A percentile compares a stretch with the other conserved stretches of the same genome.
Evolutionary conservation across 1,139 yeast genomes (phyloP).

Genomic region (Saccharomyces uvarum): DNA sequence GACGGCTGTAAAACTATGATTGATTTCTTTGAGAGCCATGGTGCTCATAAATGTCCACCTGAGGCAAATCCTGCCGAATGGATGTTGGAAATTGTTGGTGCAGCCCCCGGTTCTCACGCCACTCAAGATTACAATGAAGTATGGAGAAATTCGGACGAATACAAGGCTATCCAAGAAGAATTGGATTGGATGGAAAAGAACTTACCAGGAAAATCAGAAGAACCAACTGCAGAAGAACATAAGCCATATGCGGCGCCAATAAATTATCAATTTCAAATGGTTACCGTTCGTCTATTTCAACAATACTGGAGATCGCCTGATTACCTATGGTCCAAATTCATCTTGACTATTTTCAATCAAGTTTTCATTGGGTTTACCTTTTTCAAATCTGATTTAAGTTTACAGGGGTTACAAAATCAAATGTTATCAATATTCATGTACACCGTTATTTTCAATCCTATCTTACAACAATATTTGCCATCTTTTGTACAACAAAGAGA

Average conservation of each 20-base stretch:
- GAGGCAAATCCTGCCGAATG: constrained; percentile 77
- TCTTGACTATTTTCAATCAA: constrained; percentile 42
- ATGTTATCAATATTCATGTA: constrained; percentile 67
- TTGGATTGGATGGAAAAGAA: constrained; percentile 42
- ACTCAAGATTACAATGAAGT: constrained; percentile 57
- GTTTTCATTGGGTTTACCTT: constrained; percentile 71
- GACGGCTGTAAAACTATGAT: constrained; percentile 52
- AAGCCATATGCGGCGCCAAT: constrained; percentile 35
- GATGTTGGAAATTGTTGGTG: constrained; percentile 76
- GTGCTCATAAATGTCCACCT: constrained; percentile 57
- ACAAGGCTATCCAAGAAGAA: constrained; percentile 38
- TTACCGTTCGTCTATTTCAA: constrained; percentile 45
- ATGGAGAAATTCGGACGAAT: constrained; percentile 57
- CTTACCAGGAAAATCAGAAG: constrained; percentile 32
- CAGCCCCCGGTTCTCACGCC: constrained; percentile 70
- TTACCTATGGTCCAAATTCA: constrained; percentile 49
- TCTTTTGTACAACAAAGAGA: constrained; percentile 63
- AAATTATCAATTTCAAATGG: constrained; percentile 44
- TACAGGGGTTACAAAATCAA: constrained; percentile 56
- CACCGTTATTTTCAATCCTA: constrained; percentile 48
- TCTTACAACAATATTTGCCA: constrained; percentile 70
- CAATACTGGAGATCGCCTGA: constrained; percentile 60
- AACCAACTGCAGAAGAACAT: constrained; percentile 30
- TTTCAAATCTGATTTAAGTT: constrained; percentile 54
- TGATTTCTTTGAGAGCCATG: constrained; percentile 60